phyloP scores from a whole-genome alignment of 2,329 filamentous ascomycete genomes.

The Pseudopyricularia javanii region DNA sequence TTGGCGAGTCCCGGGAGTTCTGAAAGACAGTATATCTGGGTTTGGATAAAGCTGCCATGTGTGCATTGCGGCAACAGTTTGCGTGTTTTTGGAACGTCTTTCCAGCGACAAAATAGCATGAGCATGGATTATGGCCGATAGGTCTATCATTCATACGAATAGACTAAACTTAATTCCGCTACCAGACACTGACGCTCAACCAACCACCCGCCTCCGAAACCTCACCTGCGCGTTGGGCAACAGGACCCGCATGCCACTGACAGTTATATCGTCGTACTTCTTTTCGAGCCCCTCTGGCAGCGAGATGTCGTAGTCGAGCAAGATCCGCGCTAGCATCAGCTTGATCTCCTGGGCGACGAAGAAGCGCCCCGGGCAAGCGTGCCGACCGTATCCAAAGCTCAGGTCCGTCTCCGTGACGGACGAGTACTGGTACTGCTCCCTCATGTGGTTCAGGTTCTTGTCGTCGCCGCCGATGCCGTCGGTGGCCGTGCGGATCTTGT shows the following conservation, averaged over 20 bases:
- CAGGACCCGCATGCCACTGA: background rate
- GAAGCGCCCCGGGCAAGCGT: constrained; percentile 33
- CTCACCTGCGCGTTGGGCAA: background rate
- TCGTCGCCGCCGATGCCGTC: constrained; percentile 17
- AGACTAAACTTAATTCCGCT: background rate
- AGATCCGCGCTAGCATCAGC: constrained; percentile 22
- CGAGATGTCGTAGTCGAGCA: constrained; percentile 27
- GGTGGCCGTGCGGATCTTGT: constrained; percentile 23
- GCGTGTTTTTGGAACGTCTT: too few species aligned
- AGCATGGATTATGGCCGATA: too few species aligned
- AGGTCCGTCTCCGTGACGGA: constrained; percentile 24
- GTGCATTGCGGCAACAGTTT: too few species aligned
- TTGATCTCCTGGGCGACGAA: constrained; percentile 31
- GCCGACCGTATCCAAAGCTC: constrained; percentile 30
- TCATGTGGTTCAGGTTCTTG: background rate
- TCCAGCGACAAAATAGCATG: too few species aligned
- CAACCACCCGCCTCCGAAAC: background rate
- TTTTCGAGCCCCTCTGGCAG: constrained; percentile 16
- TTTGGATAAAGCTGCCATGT: too few species aligned
- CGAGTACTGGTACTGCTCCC: constrained; percentile 20
- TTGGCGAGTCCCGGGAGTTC: constrained; percentile 75
- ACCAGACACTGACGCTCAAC: background rate
- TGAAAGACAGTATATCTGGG: constrained; percentile 14
- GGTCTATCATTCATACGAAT: background rate
- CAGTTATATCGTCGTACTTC: background rate